Evolutionary conservation across 2,329 filamentous ascomycete species (phyloP).

Genomic region (Coniochaeta pulveracea): DNA sequence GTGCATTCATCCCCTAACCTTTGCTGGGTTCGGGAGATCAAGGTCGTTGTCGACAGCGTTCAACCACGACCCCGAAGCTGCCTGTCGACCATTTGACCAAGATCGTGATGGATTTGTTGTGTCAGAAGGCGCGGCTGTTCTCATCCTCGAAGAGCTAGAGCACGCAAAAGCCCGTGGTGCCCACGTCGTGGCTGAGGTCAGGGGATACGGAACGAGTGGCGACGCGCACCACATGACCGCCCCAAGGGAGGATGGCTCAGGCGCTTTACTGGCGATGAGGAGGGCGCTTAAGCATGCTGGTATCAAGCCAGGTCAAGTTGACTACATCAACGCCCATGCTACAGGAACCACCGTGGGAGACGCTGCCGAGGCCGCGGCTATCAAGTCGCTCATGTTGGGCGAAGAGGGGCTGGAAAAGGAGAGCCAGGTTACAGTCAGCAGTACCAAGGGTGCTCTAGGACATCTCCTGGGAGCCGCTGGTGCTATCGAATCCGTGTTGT

Average conservation of each 20-base stretch:
- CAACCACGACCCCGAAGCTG: conserved; percentile 58
- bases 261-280: conserved; percentile 77
- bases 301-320: conserved; percentile 58
- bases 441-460: conserved; percentile 87
- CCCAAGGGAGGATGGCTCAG: conserved; percentile 69
- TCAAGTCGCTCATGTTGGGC: conserved; percentile 65
- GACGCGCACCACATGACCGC: conserved; percentile 94
- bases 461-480: conserved; percentile 88
- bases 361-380: conserved; percentile 75
- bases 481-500: conserved; percentile 80
- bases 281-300: conserved; percentile 64
- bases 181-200: conserved; percentile 76
- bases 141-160: conserved; percentile 81
- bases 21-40: conserved; percentile 83
- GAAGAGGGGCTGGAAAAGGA: conserved; percentile 53
- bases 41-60: conserved; percentile 74
- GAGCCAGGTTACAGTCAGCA: conserved; percentile 67
- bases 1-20: conserved; percentile 87
- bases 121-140: conserved; percentile 78
- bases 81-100: conserved; percentile 81
- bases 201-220: conserved; percentile 80
- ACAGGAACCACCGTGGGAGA: conserved; percentile 83
- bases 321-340: conserved; percentile 93
- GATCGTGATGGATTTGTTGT: conserved; percentile 81
- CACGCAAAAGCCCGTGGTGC: conserved; percentile 75